These are phyloP conservation scores for Hymenoscyphus fructigenus DNA, from an alignment of 2,329 filamentous ascomycete genomes.

Conservation along the genomic window DNA sequence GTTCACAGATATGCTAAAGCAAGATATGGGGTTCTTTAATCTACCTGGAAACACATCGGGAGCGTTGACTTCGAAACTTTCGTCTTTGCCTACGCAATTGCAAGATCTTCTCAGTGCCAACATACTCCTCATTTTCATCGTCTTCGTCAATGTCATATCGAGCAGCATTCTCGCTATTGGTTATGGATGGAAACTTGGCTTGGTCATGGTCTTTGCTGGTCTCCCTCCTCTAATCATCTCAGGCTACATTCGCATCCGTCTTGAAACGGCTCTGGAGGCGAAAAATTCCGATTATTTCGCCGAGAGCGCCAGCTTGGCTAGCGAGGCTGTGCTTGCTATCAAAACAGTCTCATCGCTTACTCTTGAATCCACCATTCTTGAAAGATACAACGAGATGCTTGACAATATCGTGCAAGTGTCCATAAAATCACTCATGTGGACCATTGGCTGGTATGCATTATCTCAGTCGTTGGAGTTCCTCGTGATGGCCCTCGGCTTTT, in stretches of 20 bases:
- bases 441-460: constrained; percentile 33
- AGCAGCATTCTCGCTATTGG: constrained; percentile 42
- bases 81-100: background rate
- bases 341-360: constrained; percentile 45
- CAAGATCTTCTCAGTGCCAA: constrained; percentile 43
- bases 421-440: constrained; percentile 20
- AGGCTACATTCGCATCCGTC: constrained; percentile 45
- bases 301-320: constrained; percentile 44
- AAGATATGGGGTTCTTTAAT: constrained; percentile 90
- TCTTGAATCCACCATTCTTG: constrained; percentile 40
- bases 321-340: constrained; percentile 46
- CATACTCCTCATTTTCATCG: constrained; percentile 43
- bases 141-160: constrained; percentile 42
- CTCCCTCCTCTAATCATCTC: constrained; percentile 42
- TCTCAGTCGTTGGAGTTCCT: constrained; percentile 12
- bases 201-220: constrained; percentile 45
- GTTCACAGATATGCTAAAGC: constrained; percentile 81
- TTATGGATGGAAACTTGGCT: constrained; percentile 46
- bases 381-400: constrained; percentile 38
- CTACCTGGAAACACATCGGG: constrained; percentile 82
- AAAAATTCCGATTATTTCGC: constrained; percentile 47
- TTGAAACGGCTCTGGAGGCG: constrained; percentile 44
- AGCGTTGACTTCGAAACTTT: constrained; percentile 49
- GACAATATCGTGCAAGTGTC: constrained; percentile 27
- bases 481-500: constrained; percentile 76